phyloP scores from a whole-genome alignment of 768 basidiomycete species.

The Terana coerulea region DNA sequence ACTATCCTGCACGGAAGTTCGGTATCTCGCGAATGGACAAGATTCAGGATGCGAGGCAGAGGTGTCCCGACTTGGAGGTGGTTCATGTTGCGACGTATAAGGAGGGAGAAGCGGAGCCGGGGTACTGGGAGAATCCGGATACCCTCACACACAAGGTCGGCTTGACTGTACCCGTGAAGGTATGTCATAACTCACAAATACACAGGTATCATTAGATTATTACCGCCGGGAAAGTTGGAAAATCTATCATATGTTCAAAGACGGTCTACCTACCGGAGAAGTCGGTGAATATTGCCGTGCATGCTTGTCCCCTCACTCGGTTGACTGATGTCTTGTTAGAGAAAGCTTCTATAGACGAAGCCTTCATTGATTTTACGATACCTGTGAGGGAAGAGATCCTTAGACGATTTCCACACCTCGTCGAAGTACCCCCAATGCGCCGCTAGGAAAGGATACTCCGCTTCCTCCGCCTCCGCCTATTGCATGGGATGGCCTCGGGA shows the following conservation, averaged over 20 bases:
- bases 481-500: conserved; percentile 57
- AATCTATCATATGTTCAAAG: conserved; percentile 79
- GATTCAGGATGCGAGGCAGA: conserved; percentile 75
- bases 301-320: background rate
- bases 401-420: conserved; percentile 72
- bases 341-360: conserved; percentile 97
- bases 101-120: conserved; percentile 82
- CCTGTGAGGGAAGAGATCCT: conserved; percentile 77
- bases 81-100: conserved; percentile 96
- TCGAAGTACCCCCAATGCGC: conserved; percentile 65
- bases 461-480: conserved; percentile 71
- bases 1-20: conserved; percentile 89
- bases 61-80: conserved; percentile 78
- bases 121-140: conserved; percentile 89
- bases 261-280: conserved; percentile 73
- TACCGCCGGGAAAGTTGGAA: conserved; percentile 90
- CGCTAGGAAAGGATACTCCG: conserved; percentile 68
- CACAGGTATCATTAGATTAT: conserved; percentile 85
- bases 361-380: conserved; percentile 87
- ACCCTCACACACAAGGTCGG: conserved; percentile 90
- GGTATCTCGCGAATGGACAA: conserved; percentile 93
- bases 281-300: conserved; percentile 50
- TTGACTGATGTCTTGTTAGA: conserved; percentile 44
- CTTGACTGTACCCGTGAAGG: conserved; percentile 15
- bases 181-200: background rate